Conservation (phyloP, 2,329 filamentous ascomycete species). For the Knufia fluminis region DNA sequence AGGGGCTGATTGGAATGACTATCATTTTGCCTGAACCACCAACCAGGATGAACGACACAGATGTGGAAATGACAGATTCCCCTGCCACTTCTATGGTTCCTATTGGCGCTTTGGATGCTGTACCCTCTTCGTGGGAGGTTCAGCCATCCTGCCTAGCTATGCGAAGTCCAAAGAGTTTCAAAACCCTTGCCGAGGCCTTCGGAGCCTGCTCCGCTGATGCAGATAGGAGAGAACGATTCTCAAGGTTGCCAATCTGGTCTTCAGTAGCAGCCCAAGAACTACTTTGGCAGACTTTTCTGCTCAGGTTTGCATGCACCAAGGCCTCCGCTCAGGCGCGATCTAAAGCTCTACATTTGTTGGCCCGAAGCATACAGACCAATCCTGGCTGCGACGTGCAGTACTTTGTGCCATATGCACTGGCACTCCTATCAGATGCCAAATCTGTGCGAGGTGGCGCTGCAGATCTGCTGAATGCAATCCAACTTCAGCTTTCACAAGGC, state of each 20-base stretch:
- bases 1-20: conserved; percentile 63
- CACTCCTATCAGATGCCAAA: conserved; percentile 64
- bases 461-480: not conserved
- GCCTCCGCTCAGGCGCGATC: conserved; percentile 44
- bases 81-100: conserved; percentile 23
- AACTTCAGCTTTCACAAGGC: not conserved
- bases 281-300: conserved; percentile 16
- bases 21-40: conserved; percentile 50
- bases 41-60: conserved; percentile 40
- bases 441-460: conserved; percentile 64
- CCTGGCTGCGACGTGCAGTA: conserved; percentile 61
- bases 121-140: conserved; percentile 24
- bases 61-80: conserved; percentile 27
- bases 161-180: conserved; percentile 27
- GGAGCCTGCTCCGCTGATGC: conserved; percentile 27
- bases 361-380: conserved; percentile 46
- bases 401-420: conserved; percentile 70
- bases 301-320: conserved; percentile 14
- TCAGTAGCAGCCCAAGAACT: conserved; percentile 11
- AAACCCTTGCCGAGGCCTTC: conserved; percentile 32
- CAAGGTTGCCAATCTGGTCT: conserved; percentile 30
- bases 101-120: conserved; percentile 27
- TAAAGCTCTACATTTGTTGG: conserved; percentile 30
- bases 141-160: conserved; percentile 31
- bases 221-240: conserved; percentile 28